Base-by-base conservation (phyloP, 345 rosid genomes). In the Eucalyptus paniculata region DNA sequence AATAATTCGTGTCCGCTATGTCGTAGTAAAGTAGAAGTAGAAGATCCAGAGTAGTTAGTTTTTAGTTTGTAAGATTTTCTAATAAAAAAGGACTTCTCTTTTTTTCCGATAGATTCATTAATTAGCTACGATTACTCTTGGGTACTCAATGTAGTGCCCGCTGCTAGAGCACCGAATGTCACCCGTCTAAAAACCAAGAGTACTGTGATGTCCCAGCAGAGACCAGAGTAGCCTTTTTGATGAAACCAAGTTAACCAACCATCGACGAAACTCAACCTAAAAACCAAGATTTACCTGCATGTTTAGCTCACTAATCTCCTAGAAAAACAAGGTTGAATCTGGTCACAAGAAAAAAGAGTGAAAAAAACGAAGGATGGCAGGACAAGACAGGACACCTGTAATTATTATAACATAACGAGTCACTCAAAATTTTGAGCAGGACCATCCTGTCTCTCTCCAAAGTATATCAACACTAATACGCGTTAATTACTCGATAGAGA, bases 111-210 rank as follows among this genome's bases (percentile, higher is more conserved):
- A 17, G 72, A n/a, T 65, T n/a, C 19, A 4, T 16, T 30, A 65
- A 65, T 65, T 65, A 14, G 72, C 56, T 15, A 3, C 37, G 6
- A 65, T 65, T 65, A 65, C 5, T n/a, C 0, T 15, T 53, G 56
- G 24, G 2, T 3, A 8, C 24, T 53, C 56, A 19, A 53, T 53
- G 67, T 5, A 28, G 67, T 26, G 67, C n/a, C 67, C n/a, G 1
- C 14, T 5, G 7, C 0, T 58, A 24, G 7, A 53, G 24, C 24
- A 19, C 56, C 10, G 10, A 53, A 53, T 2, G 24, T 53, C 56
- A 53, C 56, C 56, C 1, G 10, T 58, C 30, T 26, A 10, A 58
- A 3, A 23, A 12, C 17, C 32, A 0, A 28, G 15, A 19, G 0
- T 11, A 60, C 37, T n/a, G 77, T 15, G 34, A 65, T n/a, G 32